These are phyloP conservation scores for Didymosphaeria variabile DNA, from an alignment of 2,329 filamentous ascomycete species.

Conservation along the genomic window DNA sequence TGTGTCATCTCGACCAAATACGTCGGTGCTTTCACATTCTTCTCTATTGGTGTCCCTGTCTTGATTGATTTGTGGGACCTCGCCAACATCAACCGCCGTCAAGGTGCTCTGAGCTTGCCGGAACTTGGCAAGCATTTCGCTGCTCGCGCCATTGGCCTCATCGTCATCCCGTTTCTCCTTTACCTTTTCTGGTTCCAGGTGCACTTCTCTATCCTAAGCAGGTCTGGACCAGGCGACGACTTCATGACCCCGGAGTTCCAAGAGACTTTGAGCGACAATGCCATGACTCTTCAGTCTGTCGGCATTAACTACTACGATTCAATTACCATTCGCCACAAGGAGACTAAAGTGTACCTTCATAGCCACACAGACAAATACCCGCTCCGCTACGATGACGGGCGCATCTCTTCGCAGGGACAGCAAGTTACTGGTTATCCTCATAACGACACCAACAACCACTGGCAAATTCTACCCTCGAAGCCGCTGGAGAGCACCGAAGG, in stretches of 20 bases:
- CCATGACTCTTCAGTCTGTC: constrained; percentile 86
- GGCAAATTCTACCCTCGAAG: constrained; percentile 83
- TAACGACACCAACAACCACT: constrained; percentile 99
- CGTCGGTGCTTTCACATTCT: constrained; percentile 94
- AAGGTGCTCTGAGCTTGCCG: constrained; percentile 79
- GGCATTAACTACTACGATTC: constrained; percentile 89
- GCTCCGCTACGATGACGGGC: constrained; percentile 94
- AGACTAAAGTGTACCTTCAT: constrained; percentile 95
- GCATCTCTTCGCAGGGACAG: constrained; percentile 95
- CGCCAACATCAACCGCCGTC: constrained; percentile 84
- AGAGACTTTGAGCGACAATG: constrained; percentile 93
- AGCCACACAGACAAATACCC: constrained; percentile 91
- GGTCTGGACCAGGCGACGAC: constrained; percentile 93
- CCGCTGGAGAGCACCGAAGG: constrained; percentile 61
- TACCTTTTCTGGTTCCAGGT: constrained; percentile 99
- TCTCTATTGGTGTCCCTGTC: constrained; percentile 95
- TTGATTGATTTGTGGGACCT: constrained; percentile 95
- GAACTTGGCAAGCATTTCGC: constrained; percentile 90
- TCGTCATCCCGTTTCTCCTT: constrained; percentile 93
- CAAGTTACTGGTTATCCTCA: constrained; percentile 98
- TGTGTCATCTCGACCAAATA: constrained; percentile 99
- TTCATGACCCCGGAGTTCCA: constrained; percentile 99
- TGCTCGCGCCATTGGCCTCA: constrained; percentile 84
- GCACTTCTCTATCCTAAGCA: constrained; percentile 87
- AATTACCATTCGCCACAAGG: constrained; percentile 92